Evolutionary conservation across 2,329 filamentous ascomycete species (phyloP).

Genomic region (Ascochyta fabae): DNA sequence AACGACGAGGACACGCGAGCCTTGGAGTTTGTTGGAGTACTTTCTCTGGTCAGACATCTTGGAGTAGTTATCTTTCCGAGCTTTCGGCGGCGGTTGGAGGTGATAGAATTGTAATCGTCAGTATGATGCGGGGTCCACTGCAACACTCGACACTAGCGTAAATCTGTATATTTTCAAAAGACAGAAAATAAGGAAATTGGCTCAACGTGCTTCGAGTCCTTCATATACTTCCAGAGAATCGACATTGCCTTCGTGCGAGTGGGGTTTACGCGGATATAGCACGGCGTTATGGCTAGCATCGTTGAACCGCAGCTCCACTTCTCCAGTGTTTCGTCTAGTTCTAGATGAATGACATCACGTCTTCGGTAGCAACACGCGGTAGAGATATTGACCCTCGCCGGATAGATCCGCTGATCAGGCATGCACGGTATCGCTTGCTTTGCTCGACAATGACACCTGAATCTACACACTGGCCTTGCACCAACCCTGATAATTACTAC

Average conservation of each 20-base stretch:
- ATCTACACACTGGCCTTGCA: background rate
- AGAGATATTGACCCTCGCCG: no score
- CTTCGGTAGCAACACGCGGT: background rate
- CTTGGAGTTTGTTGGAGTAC: slow-evolving; percentile 57
- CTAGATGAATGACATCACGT: slow-evolving; percentile 9
- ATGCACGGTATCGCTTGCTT: background rate
- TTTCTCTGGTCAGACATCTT: slow-evolving; percentile 50
- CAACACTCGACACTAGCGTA: background rate
- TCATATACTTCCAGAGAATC: background rate
- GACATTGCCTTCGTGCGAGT: background rate
- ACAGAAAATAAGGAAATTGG: slow-evolving; percentile 71
- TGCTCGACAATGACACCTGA: background rate
- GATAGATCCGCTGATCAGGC: background rate
- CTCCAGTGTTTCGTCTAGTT: background rate
- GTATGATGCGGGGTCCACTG: slow-evolving; percentile 4
- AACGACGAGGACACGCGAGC: slow-evolving; percentile 62
- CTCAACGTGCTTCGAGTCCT: slow-evolving; percentile 49
- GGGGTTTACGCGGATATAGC: background rate
- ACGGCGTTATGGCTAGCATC: background rate
- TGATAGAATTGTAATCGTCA: background rate
- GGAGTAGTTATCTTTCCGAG: background rate
- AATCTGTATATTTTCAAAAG: slow-evolving; percentile 30
- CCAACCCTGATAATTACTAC: background rate
- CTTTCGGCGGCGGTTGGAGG: background rate
- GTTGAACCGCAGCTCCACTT: background rate